Evolutionary conservation across 2,329 filamentous ascomycete genomes (phyloP).

Genomic region (Sarocladium brachiariae): DNA sequence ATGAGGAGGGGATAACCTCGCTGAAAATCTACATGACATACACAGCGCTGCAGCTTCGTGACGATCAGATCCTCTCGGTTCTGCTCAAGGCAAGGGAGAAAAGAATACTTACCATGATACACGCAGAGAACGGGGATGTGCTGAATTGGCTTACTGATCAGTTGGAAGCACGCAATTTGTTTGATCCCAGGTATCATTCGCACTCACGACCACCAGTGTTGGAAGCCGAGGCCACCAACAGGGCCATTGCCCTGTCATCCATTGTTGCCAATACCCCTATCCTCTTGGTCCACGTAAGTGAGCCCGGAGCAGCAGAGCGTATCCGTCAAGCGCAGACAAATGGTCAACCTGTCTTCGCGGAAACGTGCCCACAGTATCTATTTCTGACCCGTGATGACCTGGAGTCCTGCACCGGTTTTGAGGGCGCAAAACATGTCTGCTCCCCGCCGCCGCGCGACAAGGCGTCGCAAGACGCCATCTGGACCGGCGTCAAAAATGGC

Average conservation of each 20-base stretch:
- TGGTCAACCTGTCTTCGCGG: conserved; percentile 43
- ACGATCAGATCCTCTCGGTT: conserved; percentile 42
- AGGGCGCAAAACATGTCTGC: conserved; percentile 49
- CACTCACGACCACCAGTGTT: conserved; percentile 41
- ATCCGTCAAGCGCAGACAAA: conserved; percentile 41
- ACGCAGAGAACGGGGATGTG: conserved; percentile 47
- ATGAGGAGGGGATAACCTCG: conserved; percentile 35
- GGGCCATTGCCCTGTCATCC: conserved; percentile 41
- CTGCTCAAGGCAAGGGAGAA: conserved; percentile 40
- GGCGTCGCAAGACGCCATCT: conserved; percentile 42
- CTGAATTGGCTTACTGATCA: conserved; percentile 47
- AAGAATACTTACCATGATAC: conserved; percentile 47
- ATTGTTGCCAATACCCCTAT: conserved; percentile 42
- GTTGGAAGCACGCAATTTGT: conserved; percentile 39
- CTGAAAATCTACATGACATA: conserved; percentile 50
- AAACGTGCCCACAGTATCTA: conserved; percentile 51
- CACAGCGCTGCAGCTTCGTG: conserved; percentile 39
- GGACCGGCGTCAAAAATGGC: conserved; percentile 41
- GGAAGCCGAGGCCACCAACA: conserved; percentile 45
- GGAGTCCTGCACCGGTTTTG: conserved; percentile 39
- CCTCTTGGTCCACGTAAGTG: conserved; percentile 46
- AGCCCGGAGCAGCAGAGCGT: conserved; percentile 35
- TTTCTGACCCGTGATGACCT: conserved; percentile 45
- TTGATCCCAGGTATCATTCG: conserved; percentile 44
- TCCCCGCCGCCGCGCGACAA: conserved; percentile 42